These are phyloP conservation scores for Fusarium pseudocircinatum DNA, from an alignment of 2,329 filamentous ascomycete genomes.

Conservation along the genomic window DNA sequence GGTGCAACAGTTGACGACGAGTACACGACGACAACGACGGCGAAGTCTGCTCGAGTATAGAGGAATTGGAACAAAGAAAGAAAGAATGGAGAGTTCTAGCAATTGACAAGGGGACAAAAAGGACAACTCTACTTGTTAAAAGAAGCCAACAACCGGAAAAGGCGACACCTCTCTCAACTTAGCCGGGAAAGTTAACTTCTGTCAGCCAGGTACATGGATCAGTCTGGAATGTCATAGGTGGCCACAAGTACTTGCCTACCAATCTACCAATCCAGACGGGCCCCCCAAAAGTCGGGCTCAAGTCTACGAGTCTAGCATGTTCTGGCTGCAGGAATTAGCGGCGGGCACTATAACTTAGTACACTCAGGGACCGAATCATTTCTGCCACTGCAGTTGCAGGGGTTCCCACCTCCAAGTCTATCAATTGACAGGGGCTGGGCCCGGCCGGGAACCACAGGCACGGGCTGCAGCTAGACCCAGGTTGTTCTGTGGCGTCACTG, in stretches of 20 bases:
- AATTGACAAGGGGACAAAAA: conserved; percentile 16
- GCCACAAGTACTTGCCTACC: conserved; percentile 33
- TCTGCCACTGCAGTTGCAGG: background rate
- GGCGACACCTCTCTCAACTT: conserved; percentile 13
- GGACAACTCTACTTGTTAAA: conserved; percentile 36
- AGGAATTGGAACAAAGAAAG: background rate
- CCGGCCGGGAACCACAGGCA: background rate
- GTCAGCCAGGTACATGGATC: conserved; percentile 29
- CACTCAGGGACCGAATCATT: conserved; percentile 5
- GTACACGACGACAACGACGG: conserved; percentile 2
- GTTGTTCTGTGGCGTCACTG: conserved; percentile 26
- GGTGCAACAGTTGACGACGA: conserved; percentile 1
- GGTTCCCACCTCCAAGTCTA: background rate
- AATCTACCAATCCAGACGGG: conserved; percentile 4
- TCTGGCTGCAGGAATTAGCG: conserved; percentile 23
- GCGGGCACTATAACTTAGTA: conserved; percentile 36
- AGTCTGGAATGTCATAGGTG: background rate
- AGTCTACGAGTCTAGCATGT: background rate
- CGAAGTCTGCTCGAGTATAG: background rate
- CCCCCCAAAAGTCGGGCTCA: background rate
- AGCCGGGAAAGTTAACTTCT: conserved; percentile 25
- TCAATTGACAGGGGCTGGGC: background rate
- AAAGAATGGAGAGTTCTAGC: background rate
- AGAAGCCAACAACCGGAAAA: conserved; percentile 30
- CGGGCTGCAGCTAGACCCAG: background rate